Base-by-base conservation (phyloP, 2,329 filamentous ascomycete genomes). In the Fusarium sp. region DNA sequence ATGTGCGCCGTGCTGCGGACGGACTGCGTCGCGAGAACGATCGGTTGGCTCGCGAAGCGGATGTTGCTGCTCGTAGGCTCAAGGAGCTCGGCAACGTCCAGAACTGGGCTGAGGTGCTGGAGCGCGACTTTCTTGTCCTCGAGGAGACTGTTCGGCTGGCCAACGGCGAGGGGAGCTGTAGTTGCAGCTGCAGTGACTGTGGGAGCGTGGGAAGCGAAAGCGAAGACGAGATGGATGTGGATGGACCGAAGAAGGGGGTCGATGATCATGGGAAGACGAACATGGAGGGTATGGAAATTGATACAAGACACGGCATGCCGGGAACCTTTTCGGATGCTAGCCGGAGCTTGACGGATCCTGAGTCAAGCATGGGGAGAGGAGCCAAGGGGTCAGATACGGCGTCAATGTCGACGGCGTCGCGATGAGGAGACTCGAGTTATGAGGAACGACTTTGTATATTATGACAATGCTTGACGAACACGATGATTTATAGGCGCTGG, bases 21-120 rank as follows among this genome's bases (percentile, higher is more conserved):
- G 88, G 82, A 3, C 82, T 95, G 81, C 85, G 88, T 58, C 87
- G 88, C 74, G 92, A 95, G 80, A 92, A 88, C 60, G 90, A 92
- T 71, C 89, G 90, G 82, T 88, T 94, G 79, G 88, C 90, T 74
- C 88, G 88, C 74, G 86, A 94, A 76, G 91, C 91, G 6, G 88
- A 89, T 75, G 88, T 87, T 67, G 91, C 92, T 39, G 88, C 89
- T 54, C 87, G 88, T 74, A 88, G 88, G 78, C 85, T 96, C 68
- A 95, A 95, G 84, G 93, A 95, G 86, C 86, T 95, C 71, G 93
- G 94, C 27, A 92, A 95, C 80, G 89, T 96, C 80, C 93, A 96
- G 86, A 95, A 95, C 82, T 97, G 94, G 94, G 93, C 94, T 25
- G 94, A 97, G 87, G 90, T 95, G 83, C 86, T 96, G 79, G 94